These are phyloP conservation scores for Vigna unguiculata DNA, from an alignment of 306 rosid genomes.

Conservation along the genomic window DNA sequence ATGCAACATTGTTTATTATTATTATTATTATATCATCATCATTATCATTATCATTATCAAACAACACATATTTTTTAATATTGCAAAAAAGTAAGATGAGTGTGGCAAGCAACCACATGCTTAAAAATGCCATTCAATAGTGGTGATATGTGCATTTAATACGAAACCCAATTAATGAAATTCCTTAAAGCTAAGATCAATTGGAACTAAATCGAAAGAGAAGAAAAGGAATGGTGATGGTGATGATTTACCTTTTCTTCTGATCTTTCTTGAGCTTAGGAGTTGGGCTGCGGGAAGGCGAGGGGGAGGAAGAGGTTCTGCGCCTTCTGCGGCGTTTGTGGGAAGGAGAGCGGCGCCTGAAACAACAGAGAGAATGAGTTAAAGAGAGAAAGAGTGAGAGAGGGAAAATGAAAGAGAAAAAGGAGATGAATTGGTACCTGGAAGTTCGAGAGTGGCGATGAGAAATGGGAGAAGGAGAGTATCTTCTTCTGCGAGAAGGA, in stretches of 20 bases:
- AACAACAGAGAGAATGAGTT: background rate
- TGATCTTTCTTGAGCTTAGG: conserved; percentile 63
- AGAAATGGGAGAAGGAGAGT: conserved; percentile 52
- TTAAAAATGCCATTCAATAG: background rate
- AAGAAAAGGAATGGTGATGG: background rate
- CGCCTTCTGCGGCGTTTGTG: conserved; percentile 60
- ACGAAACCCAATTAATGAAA: background rate
- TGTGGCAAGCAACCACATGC: background rate
- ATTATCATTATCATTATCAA: background rate
- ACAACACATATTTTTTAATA: background rate
- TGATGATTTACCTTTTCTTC: conserved; percentile 54
- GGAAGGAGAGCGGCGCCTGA: conserved; percentile 58
- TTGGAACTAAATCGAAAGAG: background rate
- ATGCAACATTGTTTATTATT: background rate
- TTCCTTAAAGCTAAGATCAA: background rate
- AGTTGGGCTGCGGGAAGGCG: conserved; percentile 60
- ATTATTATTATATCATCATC: too few species aligned
- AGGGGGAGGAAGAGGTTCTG: conserved; percentile 60
- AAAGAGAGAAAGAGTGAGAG: background rate
- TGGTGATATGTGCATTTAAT: background rate
- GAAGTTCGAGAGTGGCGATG: conserved; percentile 54
- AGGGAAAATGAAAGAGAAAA: background rate
- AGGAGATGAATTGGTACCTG: background rate
- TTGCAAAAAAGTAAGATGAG: background rate
- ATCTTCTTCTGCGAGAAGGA: conserved; percentile 56